phyloP scores from a whole-genome alignment of 2,329 filamentous ascomycete genomes.

The Aurifilum marmelostoma region DNA sequence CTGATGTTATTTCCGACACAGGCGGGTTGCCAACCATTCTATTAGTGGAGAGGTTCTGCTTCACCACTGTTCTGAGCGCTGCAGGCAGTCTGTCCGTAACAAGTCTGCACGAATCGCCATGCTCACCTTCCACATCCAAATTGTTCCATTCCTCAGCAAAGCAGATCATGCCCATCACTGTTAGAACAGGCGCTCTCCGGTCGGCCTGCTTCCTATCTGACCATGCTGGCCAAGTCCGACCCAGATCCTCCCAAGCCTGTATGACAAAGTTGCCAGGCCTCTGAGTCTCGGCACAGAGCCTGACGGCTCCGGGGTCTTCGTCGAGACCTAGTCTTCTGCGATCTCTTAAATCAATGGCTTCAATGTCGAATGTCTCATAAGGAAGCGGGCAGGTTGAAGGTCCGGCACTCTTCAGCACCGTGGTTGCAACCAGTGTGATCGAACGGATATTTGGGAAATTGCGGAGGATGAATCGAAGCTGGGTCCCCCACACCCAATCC shows the following conservation, averaged over 20 bases:
- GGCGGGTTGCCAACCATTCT: not conserved
- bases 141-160: conserved; percentile 21
- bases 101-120: conserved; percentile 1
- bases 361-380: conserved; percentile 16
- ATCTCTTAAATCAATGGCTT: conserved; percentile 7
- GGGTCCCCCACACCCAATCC: conserved; percentile 22
- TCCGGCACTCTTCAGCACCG: conserved; percentile 11
- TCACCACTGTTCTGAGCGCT: conserved; percentile 6
- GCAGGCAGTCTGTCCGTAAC: not conserved
- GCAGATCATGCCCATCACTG: conserved; percentile 16
- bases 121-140: conserved; percentile 7
- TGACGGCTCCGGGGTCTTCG: not conserved
- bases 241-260: conserved; percentile 20
- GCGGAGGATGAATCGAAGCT: conserved; percentile 21
- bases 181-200: not conserved
- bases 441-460: conserved; percentile 13
- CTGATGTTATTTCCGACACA: not conserved
- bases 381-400: not conserved
- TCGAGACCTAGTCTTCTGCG: conserved; percentile 20
- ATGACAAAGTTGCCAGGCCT: conserved; percentile 19
- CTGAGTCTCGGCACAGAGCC: conserved; percentile 3
- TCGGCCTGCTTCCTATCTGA: not conserved
- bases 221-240: conserved; percentile 17
- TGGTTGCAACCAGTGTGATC: conserved; percentile 11
- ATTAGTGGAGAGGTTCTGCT: not conserved